phyloP scores from a whole-genome alignment of 305 asterid species.

The Fraxinus baroniana region DNA sequence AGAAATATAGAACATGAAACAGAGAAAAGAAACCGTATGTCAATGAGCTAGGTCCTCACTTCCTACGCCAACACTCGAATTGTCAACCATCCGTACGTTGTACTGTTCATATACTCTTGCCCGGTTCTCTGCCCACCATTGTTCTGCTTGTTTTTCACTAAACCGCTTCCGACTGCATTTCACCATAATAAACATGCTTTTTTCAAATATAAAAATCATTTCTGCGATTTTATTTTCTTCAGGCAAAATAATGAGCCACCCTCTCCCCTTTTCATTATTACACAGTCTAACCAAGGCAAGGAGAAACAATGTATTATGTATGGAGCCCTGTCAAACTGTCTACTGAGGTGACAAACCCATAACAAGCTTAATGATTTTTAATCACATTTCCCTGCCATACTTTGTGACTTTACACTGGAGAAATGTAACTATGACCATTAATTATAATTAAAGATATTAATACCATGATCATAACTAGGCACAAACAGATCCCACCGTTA shows the following conservation, averaged over 20 bases:
- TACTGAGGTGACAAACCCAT: neutral
- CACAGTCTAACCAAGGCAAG: neutral
- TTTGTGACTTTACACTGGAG: neutral
- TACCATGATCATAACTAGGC: neutral
- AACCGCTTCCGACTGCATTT: constrained; percentile 56
- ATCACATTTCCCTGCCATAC: neutral
- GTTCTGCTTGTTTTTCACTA: constrained; percentile 59
- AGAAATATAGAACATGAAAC: constrained; percentile 12
- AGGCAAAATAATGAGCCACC: neutral
- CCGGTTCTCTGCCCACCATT: constrained; percentile 65
- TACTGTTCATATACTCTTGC: constrained; percentile 50
- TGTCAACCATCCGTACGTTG: constrained; percentile 49
- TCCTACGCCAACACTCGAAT: constrained; percentile 44
- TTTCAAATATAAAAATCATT: neutral
- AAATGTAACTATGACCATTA: constrained; percentile 1
- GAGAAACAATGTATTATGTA: neutral
- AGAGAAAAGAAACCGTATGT: constrained; percentile 20
- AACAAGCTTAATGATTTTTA: neutral
- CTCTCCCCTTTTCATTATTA: neutral
- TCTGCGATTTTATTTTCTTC: neutral
- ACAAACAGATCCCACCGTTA: neutral
- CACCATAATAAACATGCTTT: constrained; percentile 1
- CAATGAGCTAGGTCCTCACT: constrained; percentile 41
- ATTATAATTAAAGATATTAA: neutral
- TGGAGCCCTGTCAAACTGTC: neutral